Conservation (phyloP, 1,284 basidiomycete species). For the Cystobasidium slooffiae region DNA sequence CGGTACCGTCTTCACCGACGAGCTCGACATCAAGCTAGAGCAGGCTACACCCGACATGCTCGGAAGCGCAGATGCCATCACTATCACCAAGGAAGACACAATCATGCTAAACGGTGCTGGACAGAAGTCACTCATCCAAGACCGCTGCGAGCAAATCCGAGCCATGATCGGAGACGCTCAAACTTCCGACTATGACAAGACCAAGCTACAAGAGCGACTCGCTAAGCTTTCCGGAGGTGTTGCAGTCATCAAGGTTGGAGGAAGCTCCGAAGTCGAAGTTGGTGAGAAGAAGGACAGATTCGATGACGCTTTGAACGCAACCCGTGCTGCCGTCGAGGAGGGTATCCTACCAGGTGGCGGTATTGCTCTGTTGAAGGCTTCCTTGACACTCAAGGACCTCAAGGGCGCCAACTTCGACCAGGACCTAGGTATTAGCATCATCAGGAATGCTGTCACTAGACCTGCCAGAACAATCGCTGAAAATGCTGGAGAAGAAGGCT, state of each 20-base stretch:
- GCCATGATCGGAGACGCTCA: conserved; percentile 77
- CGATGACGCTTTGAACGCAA: conserved; percentile 90
- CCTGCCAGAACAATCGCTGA: conserved; percentile 82
- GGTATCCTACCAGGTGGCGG: conserved; percentile 97
- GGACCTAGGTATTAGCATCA: conserved; percentile 91
- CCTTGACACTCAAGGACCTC: conserved; percentile 75
- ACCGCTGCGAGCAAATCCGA: conserved; percentile 94
- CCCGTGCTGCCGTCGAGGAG: conserved; percentile 96
- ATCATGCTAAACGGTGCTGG: conserved; percentile 94
- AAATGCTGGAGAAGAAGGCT: conserved; percentile 94
- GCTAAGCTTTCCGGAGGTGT: conserved; percentile 96
- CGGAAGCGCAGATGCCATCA: conserved; percentile 87
- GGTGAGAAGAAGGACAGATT: conserved; percentile 99
- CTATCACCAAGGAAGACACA: conserved; percentile 98
- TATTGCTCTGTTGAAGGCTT: conserved; percentile 72
- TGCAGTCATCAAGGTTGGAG: conserved; percentile 97
- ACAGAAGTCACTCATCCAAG: conserved; percentile 79
- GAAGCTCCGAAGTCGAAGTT: conserved; percentile 91
- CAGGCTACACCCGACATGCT: conserved; percentile 86
- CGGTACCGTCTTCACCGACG: conserved; percentile 96
- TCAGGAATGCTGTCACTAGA: conserved; percentile 81
- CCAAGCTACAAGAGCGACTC: conserved; percentile 94
- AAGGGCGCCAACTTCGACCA: conserved; percentile 94
- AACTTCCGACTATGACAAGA: conserved; percentile 91
- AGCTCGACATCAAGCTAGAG: conserved; percentile 97